A percentile compares a stretch with the other conserved stretches of the same genome.
Evolutionary conservation across 2,329 filamentous ascomycete genomes (phyloP).

Genomic region (Paraphoma chrysanthemicola): DNA sequence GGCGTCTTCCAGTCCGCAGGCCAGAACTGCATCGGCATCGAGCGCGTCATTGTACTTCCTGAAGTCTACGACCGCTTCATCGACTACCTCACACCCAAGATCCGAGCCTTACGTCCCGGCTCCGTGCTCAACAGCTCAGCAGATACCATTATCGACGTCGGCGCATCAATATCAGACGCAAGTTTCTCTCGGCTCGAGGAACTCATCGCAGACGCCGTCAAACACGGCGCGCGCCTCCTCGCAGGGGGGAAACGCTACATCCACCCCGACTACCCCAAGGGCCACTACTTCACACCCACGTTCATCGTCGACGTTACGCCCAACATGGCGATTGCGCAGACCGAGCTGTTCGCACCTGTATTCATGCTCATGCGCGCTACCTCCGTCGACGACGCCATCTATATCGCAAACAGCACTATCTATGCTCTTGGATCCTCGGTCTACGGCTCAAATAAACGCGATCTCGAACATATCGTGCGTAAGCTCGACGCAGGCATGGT

Average conservation of each 20-base stretch:
- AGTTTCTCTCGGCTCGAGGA: slow-evolving; percentile 78
- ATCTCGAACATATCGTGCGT: slow-evolving; percentile 68
- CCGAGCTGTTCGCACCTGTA: slow-evolving; percentile 92
- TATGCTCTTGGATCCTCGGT: slow-evolving; percentile 91
- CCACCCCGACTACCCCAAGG: slow-evolving; percentile 76
- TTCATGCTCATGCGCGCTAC: slow-evolving; percentile 82
- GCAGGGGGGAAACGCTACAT: slow-evolving; percentile 75
- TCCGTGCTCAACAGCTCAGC: slow-evolving; percentile 62
- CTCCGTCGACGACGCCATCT: slow-evolving; percentile 71
- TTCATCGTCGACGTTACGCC: slow-evolving; percentile 88
- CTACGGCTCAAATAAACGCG: slow-evolving; percentile 71
- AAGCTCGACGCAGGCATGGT: slow-evolving; percentile 87
- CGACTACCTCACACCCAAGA: slow-evolving; percentile 72
- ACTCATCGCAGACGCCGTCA: slow-evolving; percentile 79
- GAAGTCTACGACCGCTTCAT: slow-evolving; percentile 78
- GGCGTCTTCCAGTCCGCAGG: slow-evolving; percentile 95
- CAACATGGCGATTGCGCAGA: slow-evolving; percentile 84
- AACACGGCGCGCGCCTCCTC: slow-evolving; percentile 79
- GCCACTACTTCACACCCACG: slow-evolving; percentile 93
- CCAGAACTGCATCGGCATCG: slow-evolving; percentile 97
- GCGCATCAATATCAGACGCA: slow-evolving; percentile 84
- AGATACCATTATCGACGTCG: slow-evolving; percentile 72
- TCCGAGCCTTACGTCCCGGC: slow-evolving; percentile 77
- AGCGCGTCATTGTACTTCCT: slow-evolving; percentile 84
- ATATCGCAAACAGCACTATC: slow-evolving; percentile 80